Evolutionary conservation across 1,284 basidiomycete species (phyloP), one percentile per base, ranked within the genome.

Genomic region (Sutorius eximius): DNA sequence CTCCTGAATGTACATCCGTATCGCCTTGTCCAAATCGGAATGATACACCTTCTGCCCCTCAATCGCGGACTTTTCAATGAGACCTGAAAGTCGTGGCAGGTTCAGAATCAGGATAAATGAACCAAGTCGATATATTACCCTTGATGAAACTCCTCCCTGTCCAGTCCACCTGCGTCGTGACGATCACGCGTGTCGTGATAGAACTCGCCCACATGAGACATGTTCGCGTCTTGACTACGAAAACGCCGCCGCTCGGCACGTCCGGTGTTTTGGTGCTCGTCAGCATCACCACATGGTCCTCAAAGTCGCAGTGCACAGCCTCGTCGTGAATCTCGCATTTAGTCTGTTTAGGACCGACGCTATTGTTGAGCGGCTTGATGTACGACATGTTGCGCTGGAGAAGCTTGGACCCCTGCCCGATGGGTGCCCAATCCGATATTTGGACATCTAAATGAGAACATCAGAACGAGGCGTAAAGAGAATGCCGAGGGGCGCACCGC

Each of bases 1-100:
- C 51, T 89, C 86, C 57, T 88, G 81, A 66, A 98, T 95, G 75
- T 98, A 96, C 48, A 75, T 75, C 29, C 91, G 82, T 86, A 98
- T 95, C 7, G 86, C 87, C 59, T 78, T 82, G 60, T 96, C 93
- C 6, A 98, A 81, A 42, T 94, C 94, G 16, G 73, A 68, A 68
- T 98, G 93, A 70, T 95, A 97, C 49, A 81, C 77, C 72, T 90
- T 95, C 69, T 99, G 96, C 2, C 97, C 96, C n/a, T 98, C 95
- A 49, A 98, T 86, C 7, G 85, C 89, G 0, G 91, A 93, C 62
- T 84, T 87, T 67, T 98, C 95, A 66, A 99, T 97, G 64, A 99
- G 92, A 53, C 93, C 93, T 94, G 41, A 22, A 13, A 15, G 37
- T 20, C 33, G 32, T 16, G 27, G 48, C 18, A 18, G 7, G n/a